phyloP scores from a whole-genome alignment of 2,329 filamentous ascomycete genomes.

The Scedosporium apiospermum region DNA sequence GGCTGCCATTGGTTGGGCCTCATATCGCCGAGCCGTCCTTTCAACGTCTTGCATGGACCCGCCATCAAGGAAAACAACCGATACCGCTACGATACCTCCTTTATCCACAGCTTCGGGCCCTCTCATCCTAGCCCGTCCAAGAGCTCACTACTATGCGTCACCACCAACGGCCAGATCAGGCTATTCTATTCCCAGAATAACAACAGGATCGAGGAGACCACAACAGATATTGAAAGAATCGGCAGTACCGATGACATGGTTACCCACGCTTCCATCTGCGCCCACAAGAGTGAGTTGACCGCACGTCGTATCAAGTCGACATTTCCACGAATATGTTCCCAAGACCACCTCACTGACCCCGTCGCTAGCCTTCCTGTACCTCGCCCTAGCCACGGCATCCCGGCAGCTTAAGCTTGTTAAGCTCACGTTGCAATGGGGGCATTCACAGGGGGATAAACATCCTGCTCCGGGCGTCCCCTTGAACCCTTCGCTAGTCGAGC shows the following conservation, averaged over 20 bases:
- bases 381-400: conserved; percentile 59
- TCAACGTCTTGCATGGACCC: conserved; percentile 45
- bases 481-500: conserved; percentile 44
- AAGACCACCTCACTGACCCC: neutral
- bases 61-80: conserved; percentile 51
- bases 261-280: conserved; percentile 67
- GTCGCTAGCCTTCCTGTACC: conserved; percentile 15
- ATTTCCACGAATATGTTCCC: neutral
- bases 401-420: conserved; percentile 67
- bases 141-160: conserved; percentile 68
- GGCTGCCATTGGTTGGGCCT: conserved; percentile 80
- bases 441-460: conserved; percentile 46
- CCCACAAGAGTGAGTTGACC: conserved; percentile 57
- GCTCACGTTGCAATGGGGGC: conserved; percentile 65
- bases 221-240: conserved; percentile 65
- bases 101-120: conserved; percentile 58
- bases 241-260: conserved; percentile 65
- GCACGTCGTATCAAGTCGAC: neutral
- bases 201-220: conserved; percentile 60
- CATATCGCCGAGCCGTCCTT: conserved; percentile 34
- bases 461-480: conserved; percentile 35
- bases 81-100: conserved; percentile 62
- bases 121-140: conserved; percentile 63
- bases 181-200: conserved; percentile 71
- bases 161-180: conserved; percentile 61